A percentile compares a stretch with the other conserved stretches of the same genome.
Evolutionary conservation across 768 basidiomycete species (phyloP).

Genomic region (Gloeostereum incarnatum): DNA sequence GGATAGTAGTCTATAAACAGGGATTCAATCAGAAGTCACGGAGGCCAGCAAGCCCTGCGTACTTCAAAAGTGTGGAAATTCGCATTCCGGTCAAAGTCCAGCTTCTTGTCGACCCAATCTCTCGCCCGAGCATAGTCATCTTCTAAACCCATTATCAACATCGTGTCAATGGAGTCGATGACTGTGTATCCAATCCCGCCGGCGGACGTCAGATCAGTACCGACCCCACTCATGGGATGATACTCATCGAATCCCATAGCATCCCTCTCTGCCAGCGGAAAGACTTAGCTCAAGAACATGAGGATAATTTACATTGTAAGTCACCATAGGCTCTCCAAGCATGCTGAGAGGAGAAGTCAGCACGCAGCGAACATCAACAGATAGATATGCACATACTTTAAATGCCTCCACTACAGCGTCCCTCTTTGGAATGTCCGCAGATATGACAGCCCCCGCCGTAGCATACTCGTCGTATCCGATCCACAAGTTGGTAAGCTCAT

Average conservation of each 20-base stretch:
- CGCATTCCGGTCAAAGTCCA: slow-evolving; percentile 72
- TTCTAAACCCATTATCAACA: slow-evolving; percentile 76
- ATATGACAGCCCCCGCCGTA: slow-evolving; percentile 8
- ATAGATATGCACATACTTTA: slow-evolving; percentile 36
- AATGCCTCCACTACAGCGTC: slow-evolving; percentile 74
- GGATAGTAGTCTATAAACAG: slow-evolving; percentile 70
- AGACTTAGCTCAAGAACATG: too few relatives aligned
- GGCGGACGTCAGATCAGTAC: slow-evolving; percentile 68
- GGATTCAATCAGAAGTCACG: background rate
- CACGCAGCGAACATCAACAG: background rate
- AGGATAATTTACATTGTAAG: background rate
- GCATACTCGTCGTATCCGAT: slow-evolving; percentile 31
- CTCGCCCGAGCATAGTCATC: slow-evolving; percentile 74
- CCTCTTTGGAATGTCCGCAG: slow-evolving; percentile 52
- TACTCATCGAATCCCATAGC: slow-evolving; percentile 93
- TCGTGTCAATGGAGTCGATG: slow-evolving; percentile 79
- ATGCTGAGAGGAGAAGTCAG: slow-evolving; percentile 36
- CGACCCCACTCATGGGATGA: slow-evolving; percentile 69
- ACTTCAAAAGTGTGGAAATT: slow-evolving; percentile 90
- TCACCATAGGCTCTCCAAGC: slow-evolving; percentile 82
- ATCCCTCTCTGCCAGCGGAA: slow-evolving; percentile 67
- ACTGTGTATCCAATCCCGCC: slow-evolving; percentile 89
- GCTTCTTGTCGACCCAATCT: slow-evolving; percentile 60
- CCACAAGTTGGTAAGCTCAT: slow-evolving; percentile 17
- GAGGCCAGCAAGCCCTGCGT: slow-evolving; percentile 12